Base-by-base conservation (phyloP, 495 filamentous ascomycete genomes). In the Penicillium daleae region DNA sequence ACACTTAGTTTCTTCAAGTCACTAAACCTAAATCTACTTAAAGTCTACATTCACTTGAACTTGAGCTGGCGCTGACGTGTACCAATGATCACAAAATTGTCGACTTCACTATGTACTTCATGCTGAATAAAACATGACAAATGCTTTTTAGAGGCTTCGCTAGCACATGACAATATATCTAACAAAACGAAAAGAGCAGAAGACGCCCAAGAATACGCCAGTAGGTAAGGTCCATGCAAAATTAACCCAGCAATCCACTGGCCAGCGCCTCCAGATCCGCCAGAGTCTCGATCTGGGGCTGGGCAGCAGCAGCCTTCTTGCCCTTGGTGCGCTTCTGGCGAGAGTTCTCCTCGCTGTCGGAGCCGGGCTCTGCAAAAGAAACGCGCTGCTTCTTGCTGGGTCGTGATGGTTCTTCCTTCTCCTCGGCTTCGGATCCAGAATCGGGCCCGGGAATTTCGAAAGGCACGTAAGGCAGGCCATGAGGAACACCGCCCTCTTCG, bases 241-340 rank as follows among this genome's bases (percentile, higher is more conserved):
- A 66, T 72, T 59, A 78, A 56, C 84, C 89, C 69, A 98, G 80
- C 70, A 97, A 77, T 2, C 91, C 92, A 64, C 89, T 86, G 65
- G 94, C 94, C 83, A 96, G 69, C 57, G 89, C 87, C 76, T 98
- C 94, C 73, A 97, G 78, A 82, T 97, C 92, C 68, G 94, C 91
- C 78, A 97, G 74, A 26, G 89, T 96, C 74, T 93, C 87, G 57
- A 92, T 91, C 75, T 90, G 86, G 26, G 70, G 59, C 42, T 86
- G 77, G 26, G 79, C 80, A 62, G 83, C 57, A 48, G 53, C 57
- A 48, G 53, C 56, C 56, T 58, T 76, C 73, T 71, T 84, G 68
- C 73, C 71, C 73, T 81, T 84, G 69, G 73, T 77, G 55, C 65
- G 67, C 56, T 75, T 79, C 70, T 79, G 82, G 63, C 74, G 68